Base-by-base conservation (phyloP, 2,329 filamentous ascomycete genomes). In the Fusarium kyushuense region DNA sequence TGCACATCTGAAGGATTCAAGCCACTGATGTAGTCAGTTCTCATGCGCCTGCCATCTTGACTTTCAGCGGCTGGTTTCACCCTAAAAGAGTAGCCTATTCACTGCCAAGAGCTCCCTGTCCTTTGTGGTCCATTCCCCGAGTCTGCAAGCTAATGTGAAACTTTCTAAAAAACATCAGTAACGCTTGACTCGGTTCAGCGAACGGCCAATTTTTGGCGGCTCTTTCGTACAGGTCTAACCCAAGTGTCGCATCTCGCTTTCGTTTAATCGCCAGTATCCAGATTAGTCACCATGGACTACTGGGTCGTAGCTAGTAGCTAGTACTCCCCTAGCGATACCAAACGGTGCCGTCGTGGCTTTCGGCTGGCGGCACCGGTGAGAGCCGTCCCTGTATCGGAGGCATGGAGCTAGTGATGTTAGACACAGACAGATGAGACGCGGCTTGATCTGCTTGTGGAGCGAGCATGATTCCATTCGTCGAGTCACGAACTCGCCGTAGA, bases 311-410 rank as follows among this genome's bases (percentile, higher is more conserved):
- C 29, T 55, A 35, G 30, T 14, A n/a, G 32, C 36, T 63, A 36
- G 16, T 17, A 14, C 21, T 19, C 35, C 21, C 23, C 21, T 46
- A 51, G 17, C 23, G 33, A 51, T 19, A 45, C 56, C 14, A 35
- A 30, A 33, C 45, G 33, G 33, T 16, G 52, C 36, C 19, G 21
- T 49, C 29, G 52, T 46, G 53, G 46, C 53, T 64, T 19, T 52
- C 61, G 53, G 59, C 41, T 46, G 46, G 25, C 59, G 61, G 61
- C 61, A 64, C 45, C 60, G 53, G 53, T 59, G 63, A 64, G 40
- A 53, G 38, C 61, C 53, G 59, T 58, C 40, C 43, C 40, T 47
- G 30, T 52, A 27, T 40, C 16, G 27, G 32, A 52, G 45, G 54
- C 43, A 40, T 35, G 41, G 30, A 47, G 53, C 45, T 40, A 58